Conservation (phyloP, 495 filamentous ascomycete genomes). For the Neurospora sp. region DNA sequence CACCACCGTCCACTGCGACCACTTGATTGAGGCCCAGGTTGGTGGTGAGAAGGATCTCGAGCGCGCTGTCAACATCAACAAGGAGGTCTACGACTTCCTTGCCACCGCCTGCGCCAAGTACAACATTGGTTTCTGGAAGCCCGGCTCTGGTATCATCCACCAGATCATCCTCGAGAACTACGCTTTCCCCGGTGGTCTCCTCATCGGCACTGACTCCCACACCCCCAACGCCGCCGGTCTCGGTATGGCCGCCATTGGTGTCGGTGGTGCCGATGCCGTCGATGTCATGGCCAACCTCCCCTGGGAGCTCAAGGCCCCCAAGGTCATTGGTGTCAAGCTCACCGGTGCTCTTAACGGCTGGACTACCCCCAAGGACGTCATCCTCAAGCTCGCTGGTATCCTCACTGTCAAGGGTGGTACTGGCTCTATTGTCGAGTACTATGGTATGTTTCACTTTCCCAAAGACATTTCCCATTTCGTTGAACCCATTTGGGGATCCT, state of each 20-base stretch:
- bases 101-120: slow-evolving; percentile 93
- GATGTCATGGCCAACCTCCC: slow-evolving; percentile 98
- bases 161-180: slow-evolving; percentile 99
- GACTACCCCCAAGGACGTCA: slow-evolving; percentile 95
- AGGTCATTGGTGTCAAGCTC: slow-evolving; percentile 91
- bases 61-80: slow-evolving; percentile 88
- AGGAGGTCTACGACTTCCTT: slow-evolving; percentile 99
- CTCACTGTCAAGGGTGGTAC: slow-evolving; percentile 98
- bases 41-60: slow-evolving; percentile 92
- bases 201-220: slow-evolving; percentile 98
- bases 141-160: slow-evolving; percentile 98
- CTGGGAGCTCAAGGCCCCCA: slow-evolving; percentile 97
- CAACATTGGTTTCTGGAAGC: slow-evolving; percentile 99
- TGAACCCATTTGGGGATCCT: neutral
- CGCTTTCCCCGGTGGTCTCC: slow-evolving; percentile 89
- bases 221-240: slow-evolving; percentile 98
- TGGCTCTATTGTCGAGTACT: slow-evolving; percentile 93
- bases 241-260: slow-evolving; percentile 92
- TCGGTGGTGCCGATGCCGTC: slow-evolving; percentile 97
- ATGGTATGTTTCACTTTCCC: slow-evolving; percentile 46
- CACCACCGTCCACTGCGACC: slow-evolving; percentile 96
- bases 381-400: slow-evolving; percentile 95
- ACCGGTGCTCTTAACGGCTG: slow-evolving; percentile 86
- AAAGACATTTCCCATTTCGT: slow-evolving; percentile 7
- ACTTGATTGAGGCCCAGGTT: slow-evolving; percentile 96